A percentile compares a stretch with the other conserved stretches of the same genome.
Conservation (phyloP, 768 basidiomycete species). For the Pleurotus giganteus region DNA sequence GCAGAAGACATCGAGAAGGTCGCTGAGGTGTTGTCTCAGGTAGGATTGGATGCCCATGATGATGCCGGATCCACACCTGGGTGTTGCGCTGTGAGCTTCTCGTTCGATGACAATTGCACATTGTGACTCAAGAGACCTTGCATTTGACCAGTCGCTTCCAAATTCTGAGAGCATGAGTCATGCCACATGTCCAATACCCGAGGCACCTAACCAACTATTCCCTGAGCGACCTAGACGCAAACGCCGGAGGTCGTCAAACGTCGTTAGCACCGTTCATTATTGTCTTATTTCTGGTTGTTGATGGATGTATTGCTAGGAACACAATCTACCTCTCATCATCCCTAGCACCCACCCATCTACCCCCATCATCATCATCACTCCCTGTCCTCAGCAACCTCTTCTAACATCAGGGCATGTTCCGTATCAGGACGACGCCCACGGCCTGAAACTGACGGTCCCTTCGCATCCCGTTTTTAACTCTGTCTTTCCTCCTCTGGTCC, state of each 20-base stretch:
- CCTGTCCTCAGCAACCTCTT: conserved; percentile 36
- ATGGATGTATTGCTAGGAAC: neutral
- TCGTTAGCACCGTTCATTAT: conserved; percentile 13
- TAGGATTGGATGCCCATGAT: conserved; percentile 24
- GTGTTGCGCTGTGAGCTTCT: neutral
- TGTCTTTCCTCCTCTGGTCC: conserved; percentile 41
- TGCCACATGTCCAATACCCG: neutral
- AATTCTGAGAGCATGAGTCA: no score
- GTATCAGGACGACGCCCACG: conserved; percentile 53
- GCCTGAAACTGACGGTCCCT: conserved; percentile 49
- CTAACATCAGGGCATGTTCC: conserved; percentile 44
- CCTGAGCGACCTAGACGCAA: conserved; percentile 15
- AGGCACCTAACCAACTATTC: neutral
- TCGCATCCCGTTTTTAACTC: conserved; percentile 42
- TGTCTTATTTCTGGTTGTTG: neutral
- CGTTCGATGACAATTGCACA: neutral
- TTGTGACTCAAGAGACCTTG: neutral
- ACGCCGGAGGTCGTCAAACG: conserved; percentile 21
- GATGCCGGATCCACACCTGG: conserved; percentile 12
- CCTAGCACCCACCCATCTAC: conserved; percentile 31
- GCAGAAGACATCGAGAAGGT: conserved; percentile 39
- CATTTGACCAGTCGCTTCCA: neutral
- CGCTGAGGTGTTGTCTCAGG: conserved; percentile 38
- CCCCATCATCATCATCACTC: conserved; percentile 53
- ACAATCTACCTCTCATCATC: conserved; percentile 24